These are phyloP conservation scores for Xylaria sp. DNA, from an alignment of 2,329 filamentous ascomycete genomes.

Conservation along the genomic window DNA sequence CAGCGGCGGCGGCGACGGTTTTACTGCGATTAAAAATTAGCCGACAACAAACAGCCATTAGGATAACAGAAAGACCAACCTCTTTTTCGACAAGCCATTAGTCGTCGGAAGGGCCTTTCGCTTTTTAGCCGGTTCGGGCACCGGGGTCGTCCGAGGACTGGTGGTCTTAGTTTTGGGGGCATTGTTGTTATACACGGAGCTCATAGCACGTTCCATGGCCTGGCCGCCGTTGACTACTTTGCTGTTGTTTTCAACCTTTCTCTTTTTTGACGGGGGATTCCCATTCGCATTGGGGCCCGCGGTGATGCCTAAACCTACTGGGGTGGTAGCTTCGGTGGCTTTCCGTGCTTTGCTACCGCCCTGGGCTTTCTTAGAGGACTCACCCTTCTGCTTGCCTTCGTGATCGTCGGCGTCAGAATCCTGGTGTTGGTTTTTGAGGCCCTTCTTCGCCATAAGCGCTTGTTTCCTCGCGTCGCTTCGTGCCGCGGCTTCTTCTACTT, in stretches of 20 bases:
- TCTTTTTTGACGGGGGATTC: constrained; percentile 73
- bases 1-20: constrained; percentile 47
- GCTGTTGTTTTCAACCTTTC: constrained; percentile 85
- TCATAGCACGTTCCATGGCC: constrained; percentile 75
- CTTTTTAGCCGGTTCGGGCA: constrained; percentile 75
- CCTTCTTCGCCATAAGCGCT: constrained; percentile 79
- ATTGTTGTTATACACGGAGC: constrained; percentile 62
- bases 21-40: constrained; percentile 40
- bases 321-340: constrained; percentile 60
- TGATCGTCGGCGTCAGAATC: constrained; percentile 85
- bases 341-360: constrained; percentile 71
- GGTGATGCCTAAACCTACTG: constrained; percentile 73
- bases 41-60: not conserved
- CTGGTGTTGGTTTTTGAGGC: constrained; percentile 72
- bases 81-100: constrained; percentile 81
- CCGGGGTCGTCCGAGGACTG: constrained; percentile 76
- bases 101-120: constrained; percentile 71
- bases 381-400: constrained; percentile 59
- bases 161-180: constrained; percentile 66
- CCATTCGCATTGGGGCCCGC: constrained; percentile 62
- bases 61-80: constrained; percentile 59
- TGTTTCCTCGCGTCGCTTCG: constrained; percentile 88
- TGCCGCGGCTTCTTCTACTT: constrained; percentile 76
- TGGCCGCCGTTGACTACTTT: constrained; percentile 62
- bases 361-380: constrained; percentile 69